Evolutionary conservation across 257 asterid genomes (phyloP).

Genomic region (Paraleonurus japonicus): DNA sequence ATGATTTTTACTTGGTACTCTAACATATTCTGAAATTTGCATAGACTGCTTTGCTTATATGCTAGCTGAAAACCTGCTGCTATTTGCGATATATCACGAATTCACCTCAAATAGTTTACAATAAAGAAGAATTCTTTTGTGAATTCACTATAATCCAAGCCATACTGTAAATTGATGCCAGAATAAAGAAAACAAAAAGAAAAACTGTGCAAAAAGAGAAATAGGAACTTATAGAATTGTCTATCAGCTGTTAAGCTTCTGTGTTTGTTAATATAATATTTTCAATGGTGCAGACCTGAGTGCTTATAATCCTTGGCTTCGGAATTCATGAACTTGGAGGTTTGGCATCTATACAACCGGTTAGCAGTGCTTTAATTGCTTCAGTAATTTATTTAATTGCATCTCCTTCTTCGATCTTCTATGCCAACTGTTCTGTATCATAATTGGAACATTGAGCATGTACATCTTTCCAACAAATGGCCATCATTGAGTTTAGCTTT

Average conservation of each 20-base stretch:
- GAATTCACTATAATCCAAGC: not conserved
- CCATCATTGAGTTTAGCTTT: constrained; percentile 3
- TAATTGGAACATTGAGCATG: not conserved
- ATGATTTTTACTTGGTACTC: not conserved
- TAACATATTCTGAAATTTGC: not conserved
- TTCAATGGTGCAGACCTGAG: constrained; percentile 16
- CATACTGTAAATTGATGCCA: not conserved
- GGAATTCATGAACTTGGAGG: not conserved
- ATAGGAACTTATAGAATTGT: not conserved
- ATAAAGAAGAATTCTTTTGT: not conserved
- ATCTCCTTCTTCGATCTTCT: not conserved
- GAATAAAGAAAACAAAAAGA: not conserved
- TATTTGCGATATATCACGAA: not conserved
- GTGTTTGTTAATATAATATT: not conserved
- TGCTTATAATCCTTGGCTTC: constrained; percentile 10
- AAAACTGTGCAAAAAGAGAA: not conserved
- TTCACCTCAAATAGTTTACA: not conserved
- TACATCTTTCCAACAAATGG: not conserved
- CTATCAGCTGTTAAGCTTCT: constrained; percentile 17
- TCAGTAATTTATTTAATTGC: not conserved
- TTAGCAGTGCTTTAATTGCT: not conserved
- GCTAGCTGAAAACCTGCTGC: constrained; percentile 10
- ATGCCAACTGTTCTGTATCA: not conserved
- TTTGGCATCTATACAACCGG: not conserved
- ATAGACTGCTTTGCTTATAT: not conserved